Evolutionary conservation across 306 rosid species (phyloP), one percentile per base, ranked within the genome.

Genomic region (Quercus variabilis): DNA sequence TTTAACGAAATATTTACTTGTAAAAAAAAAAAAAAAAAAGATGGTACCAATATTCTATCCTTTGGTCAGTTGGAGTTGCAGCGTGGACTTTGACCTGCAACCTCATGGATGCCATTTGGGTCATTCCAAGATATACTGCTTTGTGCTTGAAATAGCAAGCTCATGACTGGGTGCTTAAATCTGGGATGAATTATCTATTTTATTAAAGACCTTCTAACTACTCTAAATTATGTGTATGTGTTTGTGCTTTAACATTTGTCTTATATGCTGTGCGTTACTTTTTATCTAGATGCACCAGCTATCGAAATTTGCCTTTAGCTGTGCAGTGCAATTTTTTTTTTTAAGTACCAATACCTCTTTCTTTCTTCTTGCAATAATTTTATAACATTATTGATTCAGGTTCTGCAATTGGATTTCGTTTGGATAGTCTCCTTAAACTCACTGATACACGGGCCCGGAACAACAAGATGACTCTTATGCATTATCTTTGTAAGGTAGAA

Each of bases 391-490:
- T 51, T 74, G n/a, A 17, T 84, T 68, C 78, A 95, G 99, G 99
- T 83, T 87, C 98, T 80, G 99, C 99, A 43, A 88, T 96, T 85
- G 99, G 99, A 78, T 96, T 96, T 84, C 93, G 98, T 54, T 90
- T 96, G 83, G 99, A 96, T 87, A 96, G 98, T 83, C 97, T 96
- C 60, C 97, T 93, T 73, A 96, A 96, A 83, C 99, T 96, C 79
- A 88, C 94, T 6, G 99, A 96, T 77, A 96, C 96, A 63, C 89
- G 99, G 52, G 90, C 98, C 69, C 90, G 88, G 79, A 96, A 96
- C 85, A 96, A 64, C 83, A 96, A 91, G 90, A 93, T 90, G 97
- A 96, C 99, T 81, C 98, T 96, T 80, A 93, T 96, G 99, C 99
- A 96, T 85, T 93, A 96, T 86, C 98, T 96, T 83, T 96, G 99